Evolutionary conservation across 106 monocot species (phyloP), one percentile per base, ranked within the genome.

Genomic region (Allium sativum): DNA sequence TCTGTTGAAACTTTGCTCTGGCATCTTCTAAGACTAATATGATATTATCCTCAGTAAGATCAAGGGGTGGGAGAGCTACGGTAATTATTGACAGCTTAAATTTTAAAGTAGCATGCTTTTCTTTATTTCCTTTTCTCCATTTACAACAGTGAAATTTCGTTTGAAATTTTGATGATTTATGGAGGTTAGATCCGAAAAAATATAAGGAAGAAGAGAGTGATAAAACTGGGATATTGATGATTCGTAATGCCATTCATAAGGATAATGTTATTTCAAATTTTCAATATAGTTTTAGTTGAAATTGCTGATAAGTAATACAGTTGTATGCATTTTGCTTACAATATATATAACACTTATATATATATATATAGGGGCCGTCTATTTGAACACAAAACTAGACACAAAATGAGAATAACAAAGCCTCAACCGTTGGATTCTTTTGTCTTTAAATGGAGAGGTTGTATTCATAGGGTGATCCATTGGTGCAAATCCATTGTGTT

Each of bases 41-140:
- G 62, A 84, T 57, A 74, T 84, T 82, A 21, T 89, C 81, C 68
- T 89, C 89, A 7, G 74, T 81, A 18, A 89, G 73, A 52, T 89
- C 89, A 44, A 89, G 89, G 2, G 53, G 68, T 6, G 61, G 77
- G 2, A 78, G 72, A 20, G 76, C 18, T 9, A 71, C 70, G 13
- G 81, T 62, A 40, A 81, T 71, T 22, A 57, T 53, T 16, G 66
- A 47, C 53, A 62, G 42, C n/a, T 44, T 52, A 22, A 48, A 9
- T 62, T 12, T 21, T 47, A 12, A 20, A 48, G 2, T 18, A 47
- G 21, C 10, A 44, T 10, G 12, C 44, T 44, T 40, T 46, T 45
- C 15, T 13, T 10, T 21, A 53, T 10, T 20, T 19, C 19, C 41
- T 40, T 46, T 47, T 13, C 42, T 69, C 16, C 20, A 43, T 31